Percentiles rank a stretch among this genome's conserved stretches.
Evolutionary conservation across 2,329 filamentous ascomycete species (phyloP).

Genomic region (Diplodia mutila): DNA sequence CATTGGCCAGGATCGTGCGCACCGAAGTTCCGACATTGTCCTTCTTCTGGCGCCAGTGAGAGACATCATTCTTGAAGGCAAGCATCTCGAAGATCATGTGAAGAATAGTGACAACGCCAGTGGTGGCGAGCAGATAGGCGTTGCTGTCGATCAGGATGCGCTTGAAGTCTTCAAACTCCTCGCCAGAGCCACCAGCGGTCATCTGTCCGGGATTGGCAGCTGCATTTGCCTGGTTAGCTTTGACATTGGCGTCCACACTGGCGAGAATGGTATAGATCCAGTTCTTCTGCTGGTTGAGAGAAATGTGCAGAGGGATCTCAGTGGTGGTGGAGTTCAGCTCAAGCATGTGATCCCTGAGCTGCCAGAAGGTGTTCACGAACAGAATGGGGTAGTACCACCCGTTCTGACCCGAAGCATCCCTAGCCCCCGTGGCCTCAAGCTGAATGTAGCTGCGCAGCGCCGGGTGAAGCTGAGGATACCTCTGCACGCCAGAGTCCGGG

Average conservation of each 20-base stretch:
- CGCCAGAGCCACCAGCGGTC: slow-evolving; percentile 81
- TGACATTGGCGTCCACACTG: slow-evolving; percentile 83
- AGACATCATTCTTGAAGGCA: slow-evolving; percentile 95
- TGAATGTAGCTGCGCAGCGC: slow-evolving; percentile 77
- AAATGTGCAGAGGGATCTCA: slow-evolving; percentile 78
- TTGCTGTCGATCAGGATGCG: slow-evolving; percentile 93
- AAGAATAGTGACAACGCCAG: slow-evolving; percentile 79
- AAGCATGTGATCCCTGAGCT: slow-evolving; percentile 87
- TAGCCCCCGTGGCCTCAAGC: slow-evolving; percentile 77
- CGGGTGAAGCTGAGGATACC: slow-evolving; percentile 69
- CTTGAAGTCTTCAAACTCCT: slow-evolving; percentile 96
- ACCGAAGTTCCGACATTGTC: slow-evolving; percentile 97
- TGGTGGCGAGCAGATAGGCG: slow-evolving; percentile 84
- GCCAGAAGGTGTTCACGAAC: slow-evolving; percentile 97
- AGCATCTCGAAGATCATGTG: slow-evolving; percentile 96
- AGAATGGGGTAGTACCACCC: slow-evolving; percentile 92
- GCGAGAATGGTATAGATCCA: slow-evolving; percentile 92
- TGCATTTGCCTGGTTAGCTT: slow-evolving; percentile 77
- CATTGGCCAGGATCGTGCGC: slow-evolving; percentile 92
- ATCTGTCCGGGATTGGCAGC: slow-evolving; percentile 66
- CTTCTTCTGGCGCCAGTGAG: slow-evolving; percentile 99
- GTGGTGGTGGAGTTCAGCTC: slow-evolving; percentile 88
- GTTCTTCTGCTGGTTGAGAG: slow-evolving; percentile 75
- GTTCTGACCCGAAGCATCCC: slow-evolving; percentile 83
- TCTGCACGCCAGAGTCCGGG: slow-evolving; percentile 73